Evolutionary conservation across 345 rosid genomes (phyloP).

Genomic region (Gossypium anomalum): DNA sequence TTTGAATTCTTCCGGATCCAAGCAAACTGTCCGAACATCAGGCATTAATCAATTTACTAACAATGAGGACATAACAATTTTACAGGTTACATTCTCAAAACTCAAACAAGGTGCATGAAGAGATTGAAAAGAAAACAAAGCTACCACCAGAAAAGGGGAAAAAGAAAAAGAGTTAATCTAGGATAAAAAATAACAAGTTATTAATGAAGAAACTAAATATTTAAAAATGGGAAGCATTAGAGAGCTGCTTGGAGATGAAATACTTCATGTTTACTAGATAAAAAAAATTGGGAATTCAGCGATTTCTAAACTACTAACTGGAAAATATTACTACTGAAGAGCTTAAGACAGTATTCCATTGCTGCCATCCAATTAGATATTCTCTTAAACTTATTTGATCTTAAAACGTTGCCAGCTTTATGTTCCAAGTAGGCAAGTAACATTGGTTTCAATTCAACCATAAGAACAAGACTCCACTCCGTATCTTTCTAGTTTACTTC

Average conservation of each 20-base stretch:
- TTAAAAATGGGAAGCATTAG: background rate
- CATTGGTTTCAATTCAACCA: background rate
- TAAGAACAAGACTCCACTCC: background rate
- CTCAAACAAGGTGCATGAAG: background rate
- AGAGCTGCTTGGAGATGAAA: conserved; percentile 4
- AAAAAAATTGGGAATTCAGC: background rate
- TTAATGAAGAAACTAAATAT: background rate
- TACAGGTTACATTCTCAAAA: background rate
- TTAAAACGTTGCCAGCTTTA: background rate
- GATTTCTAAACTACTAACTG: background rate
- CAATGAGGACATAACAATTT: background rate
- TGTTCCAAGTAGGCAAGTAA: too few relatives aligned
- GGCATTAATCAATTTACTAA: background rate
- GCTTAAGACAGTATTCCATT: background rate
- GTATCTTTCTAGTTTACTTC: background rate
- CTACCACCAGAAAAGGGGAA: background rate
- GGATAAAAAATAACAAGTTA: background rate
- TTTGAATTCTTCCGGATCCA: conserved; percentile 87
- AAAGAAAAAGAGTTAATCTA: background rate
- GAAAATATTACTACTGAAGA: background rate
- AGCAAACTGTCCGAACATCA: conserved; percentile 39
- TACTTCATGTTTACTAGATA: background rate
- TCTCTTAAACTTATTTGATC: background rate
- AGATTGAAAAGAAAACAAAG: background rate
- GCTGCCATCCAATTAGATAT: background rate